Base-by-base conservation (phyloP, 768 basidiomycete species). In the Leccinum truebloodii region DNA sequence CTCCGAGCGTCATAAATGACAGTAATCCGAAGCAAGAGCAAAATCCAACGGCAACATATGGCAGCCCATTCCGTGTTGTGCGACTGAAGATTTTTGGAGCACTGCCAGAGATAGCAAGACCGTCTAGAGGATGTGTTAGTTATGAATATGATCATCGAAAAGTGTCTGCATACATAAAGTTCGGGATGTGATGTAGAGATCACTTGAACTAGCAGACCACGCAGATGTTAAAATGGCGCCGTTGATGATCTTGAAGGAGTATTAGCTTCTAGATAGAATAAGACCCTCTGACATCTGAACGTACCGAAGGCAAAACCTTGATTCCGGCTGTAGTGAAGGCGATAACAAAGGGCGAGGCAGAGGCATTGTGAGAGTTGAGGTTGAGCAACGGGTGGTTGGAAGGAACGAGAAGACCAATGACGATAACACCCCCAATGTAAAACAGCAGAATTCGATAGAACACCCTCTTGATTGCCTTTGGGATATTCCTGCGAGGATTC, bases 261-360 rank as follows among this genome's bases (percentile, higher is more conserved):
- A 26, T 58, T 2, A 54, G 22, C 6, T 28, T 16, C 4, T 13
- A 26, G 6, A 18, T 1, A 10, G 39, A 16, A n/a, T 20, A 1
- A 12, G 4, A 16, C 2, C 4, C 1, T 22, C 55, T 22, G 18
- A 39, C 14, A 2, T 18, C 1, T 20, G 13, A 26, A 62, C 76
- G 10, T 61, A 78, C 81, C 41, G 77, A 78, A 4, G 86, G 85
- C 1, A 86, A 72, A n/a, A 74, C 80, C 55, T 79, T 83, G 74
- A 88, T 86, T 6, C 85, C 87, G 4, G 85, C 83, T 24, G 66
- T 61, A 24, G 71, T 69, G 60, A 81, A 80, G 3, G 84, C 86
- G 52, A 86, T 84, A 58, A 86, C 85, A 69, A 85, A 86, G 2
- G 86, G 80, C 52, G 81, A 80, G 3, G 76, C 77, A 12, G 79